Evolutionary conservation across 331 rosid genomes (phyloP).

Genomic region (Phaseolus coccineus): DNA sequence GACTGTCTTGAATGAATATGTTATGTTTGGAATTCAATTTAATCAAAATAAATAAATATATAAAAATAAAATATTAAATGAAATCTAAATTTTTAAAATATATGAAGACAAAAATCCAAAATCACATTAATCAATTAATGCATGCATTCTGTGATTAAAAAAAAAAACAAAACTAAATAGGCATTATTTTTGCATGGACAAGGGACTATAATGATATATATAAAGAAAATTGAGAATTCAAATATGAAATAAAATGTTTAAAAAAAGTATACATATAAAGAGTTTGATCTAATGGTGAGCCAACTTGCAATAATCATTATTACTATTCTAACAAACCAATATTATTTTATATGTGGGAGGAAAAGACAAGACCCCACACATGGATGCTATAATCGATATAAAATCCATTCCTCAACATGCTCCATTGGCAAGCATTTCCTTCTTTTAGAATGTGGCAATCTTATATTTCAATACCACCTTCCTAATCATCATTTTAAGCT

Average conservation of each 20-base stretch:
- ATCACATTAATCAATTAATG: no score
- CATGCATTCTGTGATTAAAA: no score
- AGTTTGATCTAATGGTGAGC: conserved; percentile 3
- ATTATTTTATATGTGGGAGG: not conserved
- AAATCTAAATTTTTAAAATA: no score
- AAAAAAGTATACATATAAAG: not conserved
- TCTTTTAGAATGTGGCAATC: conserved; percentile 37
- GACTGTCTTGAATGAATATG: no score
- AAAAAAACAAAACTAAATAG: no score
- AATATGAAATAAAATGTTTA: not conserved
- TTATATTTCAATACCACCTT: conserved; percentile 7
- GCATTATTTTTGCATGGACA: not conserved
- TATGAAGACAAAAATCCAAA: no score
- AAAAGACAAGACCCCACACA: conserved; percentile 40
- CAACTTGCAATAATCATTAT: not conserved
- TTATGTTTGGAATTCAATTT: no score
- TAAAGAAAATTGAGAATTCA: not conserved
- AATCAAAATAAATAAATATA: no score
- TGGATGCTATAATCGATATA: conserved; percentile 35
- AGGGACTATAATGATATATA: not conserved
- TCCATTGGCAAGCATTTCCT: conserved; percentile 47
- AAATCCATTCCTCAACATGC: conserved; percentile 43
- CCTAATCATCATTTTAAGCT: conserved; percentile 43
- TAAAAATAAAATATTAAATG: no score
- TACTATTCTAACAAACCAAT: not conserved